Conservation (phyloP, 192 early-diverging fungal species). For the Kickxella alabastrina region DNA sequence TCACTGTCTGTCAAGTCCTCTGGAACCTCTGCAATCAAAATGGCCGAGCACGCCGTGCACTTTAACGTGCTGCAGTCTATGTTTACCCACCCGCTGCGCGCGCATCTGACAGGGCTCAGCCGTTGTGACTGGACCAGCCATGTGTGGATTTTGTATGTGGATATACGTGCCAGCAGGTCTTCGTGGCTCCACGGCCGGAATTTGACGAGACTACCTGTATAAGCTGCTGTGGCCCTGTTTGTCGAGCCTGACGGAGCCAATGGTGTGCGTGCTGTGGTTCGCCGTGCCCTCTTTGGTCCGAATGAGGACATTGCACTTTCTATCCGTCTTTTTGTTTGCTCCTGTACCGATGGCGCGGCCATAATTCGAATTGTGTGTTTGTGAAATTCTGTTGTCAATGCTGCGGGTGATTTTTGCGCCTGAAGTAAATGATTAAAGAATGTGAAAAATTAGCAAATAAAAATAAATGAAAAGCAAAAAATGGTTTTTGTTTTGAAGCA, state of each 20-base stretch:
- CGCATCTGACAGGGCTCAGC: slow-evolving; percentile 45
- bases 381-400: not conserved
- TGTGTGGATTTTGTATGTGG: slow-evolving; percentile 47
- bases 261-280: not conserved
- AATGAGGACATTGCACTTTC: slow-evolving; percentile 34
- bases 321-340: slow-evolving; percentile 31
- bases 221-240: not conserved
- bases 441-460: not conserved
- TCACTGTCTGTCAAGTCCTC: slow-evolving; percentile 32
- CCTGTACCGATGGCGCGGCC: slow-evolving; percentile 28
- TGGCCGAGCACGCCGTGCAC: slow-evolving; percentile 37
- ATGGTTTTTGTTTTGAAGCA: not conserved
- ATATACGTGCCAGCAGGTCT: slow-evolving; percentile 41
- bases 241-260: not conserved
- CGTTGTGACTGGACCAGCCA: slow-evolving; percentile 41
- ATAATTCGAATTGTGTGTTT: slow-evolving; percentile 4
- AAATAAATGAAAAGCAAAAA: slow-evolving; percentile 1
- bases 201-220: slow-evolving; percentile 6
- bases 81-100: slow-evolving; percentile 51
- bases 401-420: not conserved
- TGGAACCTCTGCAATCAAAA: slow-evolving; percentile 40
- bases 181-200: slow-evolving; percentile 51
- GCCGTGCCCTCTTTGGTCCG: slow-evolving; percentile 24
- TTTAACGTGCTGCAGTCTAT: slow-evolving; percentile 40
- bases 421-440: not conserved